Percentiles rank a stretch among this genome's conserved stretches.
Evolutionary conservation across 208 protist species (phyloP).

Genomic region (Naegleria fowleri): DNA sequence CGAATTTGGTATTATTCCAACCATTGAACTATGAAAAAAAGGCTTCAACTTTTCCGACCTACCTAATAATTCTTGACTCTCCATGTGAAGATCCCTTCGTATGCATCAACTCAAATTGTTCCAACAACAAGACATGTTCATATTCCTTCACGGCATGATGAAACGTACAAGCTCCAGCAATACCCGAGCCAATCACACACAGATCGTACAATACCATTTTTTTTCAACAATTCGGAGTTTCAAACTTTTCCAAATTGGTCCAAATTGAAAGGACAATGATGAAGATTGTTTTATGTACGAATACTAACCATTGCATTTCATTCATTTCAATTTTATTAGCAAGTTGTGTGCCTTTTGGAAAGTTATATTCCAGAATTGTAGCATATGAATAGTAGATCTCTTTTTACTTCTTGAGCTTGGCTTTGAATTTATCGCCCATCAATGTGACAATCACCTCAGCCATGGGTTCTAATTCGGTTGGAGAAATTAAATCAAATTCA

Average conservation of each 20-base stretch:
- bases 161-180: not conserved
- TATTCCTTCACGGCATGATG: not conserved
- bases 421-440: not conserved
- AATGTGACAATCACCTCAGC: not conserved
- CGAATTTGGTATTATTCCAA: no score
- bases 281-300: no score
- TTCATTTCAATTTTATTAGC: no score
- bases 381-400: no score
- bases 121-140: not conserved
- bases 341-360: no score
- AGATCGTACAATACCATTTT: not conserved
- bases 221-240: not conserved
- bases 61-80: slow-evolving; percentile 6
- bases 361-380: no score
- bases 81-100: not conserved
- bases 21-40: no score
- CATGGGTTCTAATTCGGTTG: not conserved
- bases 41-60: no score
- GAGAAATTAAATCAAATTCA: slow-evolving; percentile 20
- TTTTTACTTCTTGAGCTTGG: not conserved
- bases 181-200: not conserved
- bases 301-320: no score
- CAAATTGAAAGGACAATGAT: no score
- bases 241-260: no score
- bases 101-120: not conserved